Conservation (phyloP, 2,329 filamentous ascomycete genomes). For the Hyphodiscus sp. region DNA sequence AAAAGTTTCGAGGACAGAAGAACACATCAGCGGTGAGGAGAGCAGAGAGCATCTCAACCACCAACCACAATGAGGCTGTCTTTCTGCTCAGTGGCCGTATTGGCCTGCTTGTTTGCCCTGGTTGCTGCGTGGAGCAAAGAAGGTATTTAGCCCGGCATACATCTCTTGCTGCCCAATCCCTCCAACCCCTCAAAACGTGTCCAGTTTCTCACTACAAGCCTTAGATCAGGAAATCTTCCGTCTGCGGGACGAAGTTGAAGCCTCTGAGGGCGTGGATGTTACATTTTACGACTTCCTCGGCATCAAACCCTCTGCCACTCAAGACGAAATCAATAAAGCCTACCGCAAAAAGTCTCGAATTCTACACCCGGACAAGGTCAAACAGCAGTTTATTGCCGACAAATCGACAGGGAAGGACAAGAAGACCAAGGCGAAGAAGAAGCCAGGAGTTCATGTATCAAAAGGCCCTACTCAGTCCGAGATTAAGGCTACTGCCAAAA, state of each 20-base stretch:
- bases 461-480: conserved; percentile 69
- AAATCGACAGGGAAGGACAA: conserved; percentile 48
- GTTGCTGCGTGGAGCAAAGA: conserved; percentile 34
- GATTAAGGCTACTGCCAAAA: conserved; percentile 71
- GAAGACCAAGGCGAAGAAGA: conserved; percentile 42
- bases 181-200: not conserved
- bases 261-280: conserved; percentile 67
- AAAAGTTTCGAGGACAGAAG: conserved; percentile 2
- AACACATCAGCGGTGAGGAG: conserved; percentile 18
- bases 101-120: conserved; percentile 24
- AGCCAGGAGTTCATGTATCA: conserved; percentile 56
- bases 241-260: conserved; percentile 76
- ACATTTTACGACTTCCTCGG: conserved; percentile 96
- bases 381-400: conserved; percentile 70
- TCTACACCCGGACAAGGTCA: conserved; percentile 94
- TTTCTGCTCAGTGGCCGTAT: conserved; percentile 24
- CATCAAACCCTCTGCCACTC: conserved; percentile 63
- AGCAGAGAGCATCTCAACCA: conserved; percentile 7
- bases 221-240: conserved; percentile 98
- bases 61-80: conserved; percentile 28
- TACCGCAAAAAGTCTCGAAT: conserved; percentile 81
- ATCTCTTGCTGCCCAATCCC: conserved; percentile 3
- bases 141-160: conserved; percentile 18
- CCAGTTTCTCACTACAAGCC: conserved; percentile 19
- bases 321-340: conserved; percentile 88